Conservation (phyloP, 1,284 basidiomycete species). For the Laetiporus sulphureus region DNA sequence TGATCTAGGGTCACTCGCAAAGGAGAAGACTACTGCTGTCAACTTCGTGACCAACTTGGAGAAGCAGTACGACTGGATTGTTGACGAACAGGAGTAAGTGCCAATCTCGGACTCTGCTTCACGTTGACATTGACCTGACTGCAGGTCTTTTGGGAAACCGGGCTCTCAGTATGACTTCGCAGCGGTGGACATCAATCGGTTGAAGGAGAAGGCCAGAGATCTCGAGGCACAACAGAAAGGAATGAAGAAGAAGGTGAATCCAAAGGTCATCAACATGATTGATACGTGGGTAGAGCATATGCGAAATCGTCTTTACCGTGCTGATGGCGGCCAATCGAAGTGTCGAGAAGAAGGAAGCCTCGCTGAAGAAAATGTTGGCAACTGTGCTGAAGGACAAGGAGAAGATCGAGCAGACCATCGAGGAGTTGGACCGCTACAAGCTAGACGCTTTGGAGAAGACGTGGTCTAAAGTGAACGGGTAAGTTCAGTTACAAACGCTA, state of each 20-base stretch:
- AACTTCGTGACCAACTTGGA: slow-evolving; percentile 59
- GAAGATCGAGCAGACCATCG: slow-evolving; percentile 95
- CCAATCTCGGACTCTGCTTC: neutral
- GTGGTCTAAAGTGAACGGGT: slow-evolving; percentile 94
- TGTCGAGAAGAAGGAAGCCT: slow-evolving; percentile 91
- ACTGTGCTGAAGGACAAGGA: slow-evolving; percentile 92
- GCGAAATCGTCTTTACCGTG: neutral
- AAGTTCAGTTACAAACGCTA: slow-evolving; percentile 22
- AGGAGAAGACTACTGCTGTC: slow-evolving; percentile 44
- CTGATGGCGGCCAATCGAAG: slow-evolving; percentile 42
- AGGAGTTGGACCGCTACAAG: slow-evolving; percentile 92
- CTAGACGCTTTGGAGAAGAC: slow-evolving; percentile 90
- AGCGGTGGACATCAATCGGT: slow-evolving; percentile 59
- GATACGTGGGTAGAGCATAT: slow-evolving; percentile 59
- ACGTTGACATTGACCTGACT: neutral
- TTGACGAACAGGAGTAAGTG: slow-evolving; percentile 76
- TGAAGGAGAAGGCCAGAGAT: slow-evolving; percentile 67
- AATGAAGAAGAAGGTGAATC: slow-evolving; percentile 94
- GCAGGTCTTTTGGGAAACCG: slow-evolving; percentile 74
- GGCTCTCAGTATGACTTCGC: slow-evolving; percentile 84
- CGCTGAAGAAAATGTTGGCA: slow-evolving; percentile 82
- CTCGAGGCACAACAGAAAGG: slow-evolving; percentile 79
- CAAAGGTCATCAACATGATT: slow-evolving; percentile 94
- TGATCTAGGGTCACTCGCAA: slow-evolving; percentile 41
- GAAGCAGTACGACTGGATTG: slow-evolving; percentile 85